A percentile compares a stretch with the other conserved stretches of the same genome.
phyloP scores from a whole-genome alignment of 2,329 filamentous ascomycete genomes.

The Trichophyton simii region DNA sequence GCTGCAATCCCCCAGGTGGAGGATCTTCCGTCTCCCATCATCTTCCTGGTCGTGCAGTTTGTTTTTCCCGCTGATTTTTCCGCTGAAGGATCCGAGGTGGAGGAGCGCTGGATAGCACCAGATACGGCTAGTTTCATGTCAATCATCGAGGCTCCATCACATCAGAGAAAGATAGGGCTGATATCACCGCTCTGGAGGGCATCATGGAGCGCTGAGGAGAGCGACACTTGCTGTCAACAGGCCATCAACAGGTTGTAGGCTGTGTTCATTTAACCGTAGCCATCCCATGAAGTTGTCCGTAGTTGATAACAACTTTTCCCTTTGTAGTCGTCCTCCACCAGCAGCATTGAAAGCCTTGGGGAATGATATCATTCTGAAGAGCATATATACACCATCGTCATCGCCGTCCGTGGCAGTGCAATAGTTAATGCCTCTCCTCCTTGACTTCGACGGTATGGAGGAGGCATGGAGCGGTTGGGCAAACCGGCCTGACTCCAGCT shows the following conservation, averaged over 20 bases:
- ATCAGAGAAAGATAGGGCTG: background rate
- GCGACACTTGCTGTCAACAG: background rate
- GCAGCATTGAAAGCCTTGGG: too few relatives aligned
- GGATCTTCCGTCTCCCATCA: background rate
- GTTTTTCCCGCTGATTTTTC: background rate
- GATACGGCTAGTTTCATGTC: background rate
- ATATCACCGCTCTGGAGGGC: background rate
- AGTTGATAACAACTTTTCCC: background rate
- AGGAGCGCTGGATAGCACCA: conserved; percentile 1
- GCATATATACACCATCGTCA: background rate
- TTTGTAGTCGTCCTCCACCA: background rate
- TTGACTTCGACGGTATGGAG: background rate
- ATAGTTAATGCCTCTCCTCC: background rate
- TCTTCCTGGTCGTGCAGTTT: background rate
- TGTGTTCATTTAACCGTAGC: background rate
- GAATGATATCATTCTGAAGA: background rate
- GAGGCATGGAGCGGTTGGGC: background rate
- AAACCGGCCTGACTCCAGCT: too few relatives aligned
- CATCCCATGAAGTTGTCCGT: background rate
- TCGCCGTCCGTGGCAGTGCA: background rate
- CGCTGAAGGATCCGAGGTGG: background rate
- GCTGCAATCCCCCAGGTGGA: background rate
- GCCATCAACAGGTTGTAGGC: background rate
- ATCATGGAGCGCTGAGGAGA: background rate
- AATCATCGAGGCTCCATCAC: background rate